phyloP scores from a whole-genome alignment of 768 basidiomycete species.

The Termitomyces sp. region DNA sequence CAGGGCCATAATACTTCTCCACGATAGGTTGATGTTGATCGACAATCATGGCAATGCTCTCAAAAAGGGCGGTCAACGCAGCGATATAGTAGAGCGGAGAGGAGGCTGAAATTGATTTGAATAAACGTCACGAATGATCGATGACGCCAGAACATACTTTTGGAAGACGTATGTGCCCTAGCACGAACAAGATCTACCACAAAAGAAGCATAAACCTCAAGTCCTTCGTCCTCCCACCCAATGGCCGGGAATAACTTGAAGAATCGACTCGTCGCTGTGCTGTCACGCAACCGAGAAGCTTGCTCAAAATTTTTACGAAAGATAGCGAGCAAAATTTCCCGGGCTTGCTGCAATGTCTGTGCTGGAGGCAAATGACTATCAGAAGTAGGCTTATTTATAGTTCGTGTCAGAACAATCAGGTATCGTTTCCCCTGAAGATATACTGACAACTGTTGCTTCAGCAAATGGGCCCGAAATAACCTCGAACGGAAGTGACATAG shows the following conservation, averaged over 20 bases:
- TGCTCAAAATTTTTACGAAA: conserved; percentile 80
- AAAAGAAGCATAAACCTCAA: conserved; percentile 90
- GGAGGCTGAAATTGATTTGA: conserved; percentile 54
- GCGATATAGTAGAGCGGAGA: conserved; percentile 92
- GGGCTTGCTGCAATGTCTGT: conserved; percentile 74
- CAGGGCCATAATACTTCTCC: conserved; percentile 93
- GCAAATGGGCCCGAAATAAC: conserved; percentile 85
- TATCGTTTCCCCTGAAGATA: background rate
- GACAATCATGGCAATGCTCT: conserved; percentile 92
- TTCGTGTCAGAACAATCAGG: conserved; percentile 1
- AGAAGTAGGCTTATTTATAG: conserved; percentile 78
- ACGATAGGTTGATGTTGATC: conserved; percentile 98
- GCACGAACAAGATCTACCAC: conserved; percentile 87
- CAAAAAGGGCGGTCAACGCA: conserved; percentile 86
- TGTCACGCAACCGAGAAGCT: conserved; percentile 79
- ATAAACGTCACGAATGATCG: background rate
- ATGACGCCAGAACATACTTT: conserved; percentile 50
- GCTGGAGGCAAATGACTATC: conserved; percentile 84
- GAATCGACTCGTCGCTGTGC: conserved; percentile 85
- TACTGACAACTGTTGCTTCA: conserved; percentile 77
- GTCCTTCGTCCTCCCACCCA: conserved; percentile 88
- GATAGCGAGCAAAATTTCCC: conserved; percentile 69
- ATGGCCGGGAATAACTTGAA: conserved; percentile 98
- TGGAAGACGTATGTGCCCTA: conserved; percentile 72
- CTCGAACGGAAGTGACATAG: conserved; percentile 78